Base-by-base conservation (phyloP, 345 rosid species). In the Nephelium lappaceum region DNA sequence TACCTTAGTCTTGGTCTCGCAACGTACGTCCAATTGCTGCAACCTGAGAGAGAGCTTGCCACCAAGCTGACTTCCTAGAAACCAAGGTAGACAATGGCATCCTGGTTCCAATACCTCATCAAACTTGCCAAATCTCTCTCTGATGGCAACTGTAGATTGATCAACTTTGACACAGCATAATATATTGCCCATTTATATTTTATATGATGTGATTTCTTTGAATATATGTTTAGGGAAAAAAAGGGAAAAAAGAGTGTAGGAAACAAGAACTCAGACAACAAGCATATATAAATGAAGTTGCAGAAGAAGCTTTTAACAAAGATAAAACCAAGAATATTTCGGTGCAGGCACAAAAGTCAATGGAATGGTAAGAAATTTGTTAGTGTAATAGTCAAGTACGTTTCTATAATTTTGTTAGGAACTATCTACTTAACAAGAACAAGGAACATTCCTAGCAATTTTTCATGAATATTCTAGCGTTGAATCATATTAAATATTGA, bases 11-110 rank as follows among this genome's bases (percentile, higher is more conserved):
- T 85, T 85, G 73, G 85, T 85, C 71, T 85, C 87, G 58, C 85
- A 82, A n/a, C 80, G 79, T 71, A 82, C 87, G 39, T 85, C 85
- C 66, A 81, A 36, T 63, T 81, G 84, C 75, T 81, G 84, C 55
- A 81, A n/a, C 73, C 84, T 75, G 24, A 77, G 51, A 11, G 84
- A 77, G 76, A 91, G 91, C 60, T 81, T 77, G 24, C 92, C 92
- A 51, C 90, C 88, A 47, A 91, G 72, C 79, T 75, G 90, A 55
- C 82, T 69, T 69, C 94, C 94, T 15, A 89, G 62, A 71, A 74
- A 87, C 94, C 92, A 91, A 3, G 92, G 94, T 58, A 91, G 71
- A 45, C 83, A 91, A 71, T 89, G 91, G 73, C 92, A 91, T 69
- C 94, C 94, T 31, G 94, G 94, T 58, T 89, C 83, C 45, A 87